Evolutionary conservation across 805 yeast genomes (phyloP), one percentile per base, ranked within the genome.

Genomic region (Soucietia sequanensis): DNA sequence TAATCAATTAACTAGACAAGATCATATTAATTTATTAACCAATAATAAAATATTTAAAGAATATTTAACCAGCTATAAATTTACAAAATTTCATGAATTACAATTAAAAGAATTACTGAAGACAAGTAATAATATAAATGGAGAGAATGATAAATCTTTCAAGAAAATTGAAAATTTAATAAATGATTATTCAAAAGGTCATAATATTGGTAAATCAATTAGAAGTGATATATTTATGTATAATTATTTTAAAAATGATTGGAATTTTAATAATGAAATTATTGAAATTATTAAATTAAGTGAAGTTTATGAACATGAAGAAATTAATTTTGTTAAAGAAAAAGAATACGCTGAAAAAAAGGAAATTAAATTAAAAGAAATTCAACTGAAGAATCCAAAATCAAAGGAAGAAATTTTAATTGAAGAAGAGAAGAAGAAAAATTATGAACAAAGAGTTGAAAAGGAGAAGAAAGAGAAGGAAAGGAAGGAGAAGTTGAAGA

Each of bases 151-250:
- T 13, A 23, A 19, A 6, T 30, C 34, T 23, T 30, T 7, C 18
- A 28, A 18, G 9, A 20, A 23, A 11, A 18, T 27, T 14, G 26
- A 36, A 13, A 26, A 22, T n/a, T 20, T 42, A 10, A 7, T 38
- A 8, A 18, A 32, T 13, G 32, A 25, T 5, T 29, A 29, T 25
- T 19, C 29, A 11, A 19, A 23, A 14, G 33, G 31, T 27, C 32
- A 34, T 30, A 30, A 31, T 16, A 16, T 41, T 11, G 58, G 58
- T 7, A 44, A 35, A 12, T 48, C 55, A 4, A 30, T 60, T 29
- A 41, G 58, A 42, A 52, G 46, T 14, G 68, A 62, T 34, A 34
- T 46, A n/a, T 61, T 58, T 37, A 47, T 57, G 45, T 37, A 46
- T 28, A 46, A 38, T 26, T 32, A 48, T 5, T 44, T 38, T 26